phyloP scores from a whole-genome alignment of 1,139 yeast genomes.

The Hyphopichia pseudoburtonii region DNA sequence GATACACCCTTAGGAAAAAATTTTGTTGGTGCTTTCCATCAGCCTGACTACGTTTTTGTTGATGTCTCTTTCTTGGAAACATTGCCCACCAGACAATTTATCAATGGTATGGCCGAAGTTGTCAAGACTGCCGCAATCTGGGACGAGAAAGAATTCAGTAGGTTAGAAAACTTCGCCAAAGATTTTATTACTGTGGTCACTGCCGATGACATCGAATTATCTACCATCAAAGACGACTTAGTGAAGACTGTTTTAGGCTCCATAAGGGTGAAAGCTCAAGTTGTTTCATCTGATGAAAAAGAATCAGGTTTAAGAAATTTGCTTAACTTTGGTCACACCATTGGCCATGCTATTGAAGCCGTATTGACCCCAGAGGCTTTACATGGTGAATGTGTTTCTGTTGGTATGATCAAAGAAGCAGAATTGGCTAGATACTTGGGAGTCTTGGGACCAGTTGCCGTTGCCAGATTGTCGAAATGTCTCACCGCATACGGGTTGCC shows the following conservation, averaged over 20 bases:
- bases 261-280: conserved; percentile 87
- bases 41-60: conserved; percentile 84
- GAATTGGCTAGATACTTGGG: conserved; percentile 91
- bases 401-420: conserved; percentile 94
- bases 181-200: conserved; percentile 62
- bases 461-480: conserved; percentile 83
- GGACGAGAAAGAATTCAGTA: conserved; percentile 83
- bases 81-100: conserved; percentile 88
- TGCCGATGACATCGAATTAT: conserved; percentile 50
- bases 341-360: conserved; percentile 98
- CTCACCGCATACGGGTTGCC: conserved; percentile 86
- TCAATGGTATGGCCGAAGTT: conserved; percentile 98
- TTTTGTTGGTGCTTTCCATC: conserved; percentile 97
- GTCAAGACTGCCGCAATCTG: conserved; percentile 98
- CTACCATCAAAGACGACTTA: conserved; percentile 69
- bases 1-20: conserved; percentile 98
- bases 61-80: conserved; percentile 88
- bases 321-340: conserved; percentile 93
- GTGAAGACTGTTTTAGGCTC: conserved; percentile 82
- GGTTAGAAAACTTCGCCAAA: conserved; percentile 77
- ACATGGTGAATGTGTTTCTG: conserved; percentile 97
- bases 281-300: conserved; percentile 91
- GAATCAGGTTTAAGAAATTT: conserved; percentile 93
- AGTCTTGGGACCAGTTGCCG: conserved; percentile 86
- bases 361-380: conserved; percentile 91